Conservation (phyloP, 495 filamentous ascomycete species). For the Penicillium crystallinum region DNA sequence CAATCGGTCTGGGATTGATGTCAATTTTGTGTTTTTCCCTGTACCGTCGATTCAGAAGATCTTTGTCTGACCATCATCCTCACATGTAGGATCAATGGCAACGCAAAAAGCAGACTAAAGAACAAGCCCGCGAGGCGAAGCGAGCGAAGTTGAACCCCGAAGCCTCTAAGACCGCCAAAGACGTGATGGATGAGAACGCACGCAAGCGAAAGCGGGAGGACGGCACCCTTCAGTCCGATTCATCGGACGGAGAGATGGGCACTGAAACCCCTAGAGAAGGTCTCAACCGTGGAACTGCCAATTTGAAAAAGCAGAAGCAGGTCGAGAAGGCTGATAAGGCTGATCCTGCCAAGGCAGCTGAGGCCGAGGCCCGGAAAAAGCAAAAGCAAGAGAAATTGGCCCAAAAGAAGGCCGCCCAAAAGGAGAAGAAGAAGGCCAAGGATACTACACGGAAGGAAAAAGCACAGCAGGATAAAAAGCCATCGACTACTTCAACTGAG, state of each 20-base stretch:
- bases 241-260: constrained; percentile 41
- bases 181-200: constrained; percentile 76
- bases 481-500: constrained; percentile 12
- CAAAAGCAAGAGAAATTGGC: constrained; percentile 45
- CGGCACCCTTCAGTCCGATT: constrained; percentile 37
- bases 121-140: constrained; percentile 69
- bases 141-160: constrained; percentile 83
- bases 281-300: constrained; percentile 31
- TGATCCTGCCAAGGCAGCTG: constrained; percentile 30
- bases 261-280: constrained; percentile 41
- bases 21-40: constrained; percentile 2
- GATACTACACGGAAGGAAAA: constrained; percentile 42
- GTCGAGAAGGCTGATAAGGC: constrained; percentile 25
- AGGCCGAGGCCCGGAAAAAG: constrained; percentile 38
- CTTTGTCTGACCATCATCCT: constrained; percentile 34
- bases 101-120: constrained; percentile 83
- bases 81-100: constrained; percentile 72
- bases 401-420: constrained; percentile 44
- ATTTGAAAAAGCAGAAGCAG: constrained; percentile 26
- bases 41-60: constrained; percentile 5
- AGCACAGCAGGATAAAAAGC: constrained; percentile 36
- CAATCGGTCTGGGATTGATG: not conserved
- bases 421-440: constrained; percentile 46
- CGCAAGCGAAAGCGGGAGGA: constrained; percentile 63
- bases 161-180: constrained; percentile 71